Conservation (phyloP, 2,329 filamentous ascomycete species). For the Biscogniauxia marginata region DNA sequence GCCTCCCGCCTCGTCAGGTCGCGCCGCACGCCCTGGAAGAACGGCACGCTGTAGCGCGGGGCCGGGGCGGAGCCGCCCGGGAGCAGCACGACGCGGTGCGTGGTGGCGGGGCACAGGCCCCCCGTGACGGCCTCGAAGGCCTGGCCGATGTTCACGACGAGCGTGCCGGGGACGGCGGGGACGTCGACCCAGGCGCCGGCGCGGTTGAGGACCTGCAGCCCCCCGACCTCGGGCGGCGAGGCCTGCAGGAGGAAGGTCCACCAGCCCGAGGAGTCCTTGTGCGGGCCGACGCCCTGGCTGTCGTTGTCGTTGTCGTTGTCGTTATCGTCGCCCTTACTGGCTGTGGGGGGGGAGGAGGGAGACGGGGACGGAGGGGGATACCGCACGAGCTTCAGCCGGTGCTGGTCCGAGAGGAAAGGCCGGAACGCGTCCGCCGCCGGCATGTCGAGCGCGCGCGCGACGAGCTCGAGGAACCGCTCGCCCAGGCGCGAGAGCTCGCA, state of each 20-base stretch:
- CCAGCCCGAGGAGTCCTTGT: conserved; percentile 64
- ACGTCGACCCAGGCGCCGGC: conserved; percentile 50
- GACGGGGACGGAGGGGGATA: conserved; percentile 43
- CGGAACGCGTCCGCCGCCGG: conserved; percentile 47
- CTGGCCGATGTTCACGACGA: conserved; percentile 60
- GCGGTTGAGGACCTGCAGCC: conserved; percentile 51
- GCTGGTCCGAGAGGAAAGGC: conserved; percentile 54
- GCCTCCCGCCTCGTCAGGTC: conserved; percentile 45
- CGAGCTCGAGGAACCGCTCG: conserved; percentile 53
- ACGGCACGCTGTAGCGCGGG: conserved; percentile 44
- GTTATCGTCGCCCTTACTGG: too few relatives aligned
- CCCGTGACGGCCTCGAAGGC: conserved; percentile 57
- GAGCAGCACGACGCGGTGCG: conserved; percentile 45
- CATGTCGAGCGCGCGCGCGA: conserved; percentile 54
- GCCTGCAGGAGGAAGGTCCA: conserved; percentile 64
- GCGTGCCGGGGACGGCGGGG: conserved; percentile 44
- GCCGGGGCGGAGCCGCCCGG: conserved; percentile 24
- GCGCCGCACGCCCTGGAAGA: conserved; percentile 50
- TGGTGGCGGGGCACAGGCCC: conserved; percentile 53
- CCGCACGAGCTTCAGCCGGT: conserved; percentile 57
- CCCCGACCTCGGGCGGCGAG: conserved; percentile 47
- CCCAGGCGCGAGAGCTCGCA: conserved; percentile 49
- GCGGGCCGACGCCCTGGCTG: conserved; percentile 58
- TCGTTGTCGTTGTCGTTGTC: too few relatives aligned
- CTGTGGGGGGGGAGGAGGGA: too few relatives aligned